Evolutionary conservation across 2,329 filamentous ascomycete genomes (phyloP).

Genomic region (Sporothrix variecibatus): DNA sequence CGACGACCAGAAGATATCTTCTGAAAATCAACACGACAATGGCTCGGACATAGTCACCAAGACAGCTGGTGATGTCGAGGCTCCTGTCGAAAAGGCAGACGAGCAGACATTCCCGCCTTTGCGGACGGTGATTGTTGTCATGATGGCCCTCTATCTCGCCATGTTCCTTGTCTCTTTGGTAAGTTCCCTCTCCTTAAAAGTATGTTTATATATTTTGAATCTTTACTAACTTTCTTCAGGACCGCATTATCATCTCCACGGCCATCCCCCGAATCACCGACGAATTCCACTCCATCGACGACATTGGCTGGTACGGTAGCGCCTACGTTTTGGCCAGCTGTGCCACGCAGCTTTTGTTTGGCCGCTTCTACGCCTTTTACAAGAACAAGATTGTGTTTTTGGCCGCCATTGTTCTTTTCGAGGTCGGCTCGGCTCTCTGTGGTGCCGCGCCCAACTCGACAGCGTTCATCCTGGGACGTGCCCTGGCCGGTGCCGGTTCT

Average conservation of each 20-base stretch:
- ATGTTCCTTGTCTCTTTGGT: conserved; percentile 44
- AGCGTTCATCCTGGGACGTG: conserved; percentile 47
- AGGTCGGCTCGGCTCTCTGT: conserved; percentile 45
- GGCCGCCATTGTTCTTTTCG: conserved; percentile 40
- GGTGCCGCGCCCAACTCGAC: conserved; percentile 44
- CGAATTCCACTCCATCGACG: conserved; percentile 29
- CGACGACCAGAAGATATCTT: background rate
- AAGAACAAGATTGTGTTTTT: conserved; percentile 40
- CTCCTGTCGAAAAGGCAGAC: background rate
- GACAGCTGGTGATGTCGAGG: background rate
- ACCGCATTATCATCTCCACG: conserved; percentile 36
- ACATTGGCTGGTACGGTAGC: conserved; percentile 33
- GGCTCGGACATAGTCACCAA: background rate
- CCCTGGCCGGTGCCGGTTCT: conserved; percentile 43
- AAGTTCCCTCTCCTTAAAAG: background rate
- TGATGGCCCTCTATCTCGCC: conserved; percentile 41
- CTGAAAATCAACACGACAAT: background rate
- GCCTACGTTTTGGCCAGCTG: conserved; percentile 30
- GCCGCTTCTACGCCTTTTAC: conserved; percentile 45
- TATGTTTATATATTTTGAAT: background rate
- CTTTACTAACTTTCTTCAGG: conserved; percentile 24
- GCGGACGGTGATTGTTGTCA: conserved; percentile 33
- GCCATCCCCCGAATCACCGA: conserved; percentile 31
- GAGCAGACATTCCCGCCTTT: background rate
- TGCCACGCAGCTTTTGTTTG: conserved; percentile 42